A percentile compares a stretch with the other conserved stretches of the same genome.
phyloP scores from a whole-genome alignment of 352 stramenopile genomes.

The Saprolegnia parasitica region DNA sequence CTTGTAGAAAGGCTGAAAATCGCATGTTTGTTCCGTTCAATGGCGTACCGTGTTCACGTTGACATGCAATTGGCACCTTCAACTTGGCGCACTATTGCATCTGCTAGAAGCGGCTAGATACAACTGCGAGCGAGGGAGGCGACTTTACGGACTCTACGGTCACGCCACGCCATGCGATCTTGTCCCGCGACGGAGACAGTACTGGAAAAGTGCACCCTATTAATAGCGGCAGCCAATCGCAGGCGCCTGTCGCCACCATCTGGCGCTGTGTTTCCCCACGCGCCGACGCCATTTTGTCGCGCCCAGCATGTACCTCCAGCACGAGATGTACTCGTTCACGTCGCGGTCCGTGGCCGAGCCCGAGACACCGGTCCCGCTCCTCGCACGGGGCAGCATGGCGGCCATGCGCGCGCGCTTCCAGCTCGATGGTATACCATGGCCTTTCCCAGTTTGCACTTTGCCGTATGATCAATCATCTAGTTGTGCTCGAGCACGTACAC shows the following conservation, averaged over 20 bases:
- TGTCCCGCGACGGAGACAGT: not conserved
- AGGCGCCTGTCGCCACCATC: not conserved
- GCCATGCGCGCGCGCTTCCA: constrained; percentile 22
- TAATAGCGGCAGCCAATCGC: not conserved
- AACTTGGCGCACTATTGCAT: no score
- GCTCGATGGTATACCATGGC: constrained; percentile 12
- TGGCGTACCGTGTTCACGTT: no score
- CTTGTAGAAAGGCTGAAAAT: no score
- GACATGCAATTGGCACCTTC: no score
- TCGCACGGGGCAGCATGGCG: not conserved
- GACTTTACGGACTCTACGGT: no score
- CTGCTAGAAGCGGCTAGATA: no score
- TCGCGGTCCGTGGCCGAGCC: not conserved
- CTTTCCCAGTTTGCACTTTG: not conserved
- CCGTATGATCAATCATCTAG: not conserved
- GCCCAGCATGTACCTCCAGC: not conserved
- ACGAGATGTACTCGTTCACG: constrained; percentile 3
- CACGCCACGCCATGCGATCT: not conserved
- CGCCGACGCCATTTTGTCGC: not conserved
- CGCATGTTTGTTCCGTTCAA: no score
- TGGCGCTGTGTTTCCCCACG: no score
- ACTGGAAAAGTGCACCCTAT: not conserved
- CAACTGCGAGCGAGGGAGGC: no score
- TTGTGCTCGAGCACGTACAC: constrained; percentile 10
- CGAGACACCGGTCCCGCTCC: not conserved